Base-by-base conservation (phyloP, 805 yeast genomes). In the Lachancea sp. region DNA sequence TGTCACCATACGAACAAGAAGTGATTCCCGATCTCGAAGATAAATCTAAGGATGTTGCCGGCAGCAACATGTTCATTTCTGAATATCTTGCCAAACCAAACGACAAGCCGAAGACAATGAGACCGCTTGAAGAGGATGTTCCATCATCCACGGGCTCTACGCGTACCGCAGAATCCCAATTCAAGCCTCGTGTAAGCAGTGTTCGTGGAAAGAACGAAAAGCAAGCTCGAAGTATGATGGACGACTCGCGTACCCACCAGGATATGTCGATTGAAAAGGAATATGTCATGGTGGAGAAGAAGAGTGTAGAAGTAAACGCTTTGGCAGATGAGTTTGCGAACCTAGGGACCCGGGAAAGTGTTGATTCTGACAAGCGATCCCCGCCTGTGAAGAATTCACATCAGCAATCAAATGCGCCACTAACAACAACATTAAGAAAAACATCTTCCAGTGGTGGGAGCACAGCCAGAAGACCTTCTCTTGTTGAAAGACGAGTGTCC, bases 221-320 rank as follows among this genome's bases (percentile, higher is more conserved):
- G 13, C 18, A 24, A 45, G 42, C 48, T 25, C 6, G 12, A 12
- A 13, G 18, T 9, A 8, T n/a, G 8, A 9, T 34, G 13, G 37
- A 23, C 22, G 11, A 20, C 13, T 36, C 39, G 13, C 28, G 13
- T 20, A 6, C 29, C 12, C 61, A 45, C 63, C 70, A 67, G 17
- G 83, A 78, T 39, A 55, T 72, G 17, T 69, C 73, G 19, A 65
- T 79, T 42, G 96, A 87, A 51, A 80, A 77, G 49, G 97, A 88
- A 54, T 90, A 90, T 52, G 97, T 90, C 24, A 95, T 90, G 29
- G 89, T 90, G 21, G 97, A 90, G 60, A 92, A 90, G 60, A 75
- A 95, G 36, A 86, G 92, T 0, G 97, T 90, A 3, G 97, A 92
- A 58, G 95, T 90, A 7, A 90, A 90, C 65, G 90, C 95, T 2